phyloP scores from a whole-genome alignment of 2,329 filamentous ascomycete genomes.

The Chalaropsis thielavioides region DNA sequence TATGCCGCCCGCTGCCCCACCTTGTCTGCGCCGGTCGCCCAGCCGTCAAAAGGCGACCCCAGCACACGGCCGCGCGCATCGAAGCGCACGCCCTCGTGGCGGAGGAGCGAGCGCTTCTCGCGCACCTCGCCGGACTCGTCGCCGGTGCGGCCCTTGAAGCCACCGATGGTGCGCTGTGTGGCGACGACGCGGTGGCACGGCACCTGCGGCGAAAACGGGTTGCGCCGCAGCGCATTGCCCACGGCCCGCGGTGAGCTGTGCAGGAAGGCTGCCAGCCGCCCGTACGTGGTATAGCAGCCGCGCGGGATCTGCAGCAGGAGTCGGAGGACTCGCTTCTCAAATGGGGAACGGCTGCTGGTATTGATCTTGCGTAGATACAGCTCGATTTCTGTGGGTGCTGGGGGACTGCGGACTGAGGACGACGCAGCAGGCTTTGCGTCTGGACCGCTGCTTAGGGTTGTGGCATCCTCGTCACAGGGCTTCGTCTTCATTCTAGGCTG shows the following conservation, averaged over 20 bases:
- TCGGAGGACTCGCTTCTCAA: conserved; percentile 52
- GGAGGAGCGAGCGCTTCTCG: conserved; percentile 48
- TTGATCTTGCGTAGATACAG: conserved; percentile 33
- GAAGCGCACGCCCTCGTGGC: conserved; percentile 49
- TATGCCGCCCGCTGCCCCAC: background rate
- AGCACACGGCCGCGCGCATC: conserved; percentile 45
- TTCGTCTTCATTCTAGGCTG: background rate
- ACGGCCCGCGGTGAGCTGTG: conserved; percentile 60
- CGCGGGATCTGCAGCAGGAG: conserved; percentile 63
- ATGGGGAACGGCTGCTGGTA: conserved; percentile 33
- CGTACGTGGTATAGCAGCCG: conserved; percentile 67
- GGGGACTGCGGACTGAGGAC: background rate
- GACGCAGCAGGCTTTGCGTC: background rate
- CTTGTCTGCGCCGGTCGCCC: background rate
- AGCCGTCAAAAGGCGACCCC: conserved; percentile 38
- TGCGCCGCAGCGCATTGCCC: conserved; percentile 60
- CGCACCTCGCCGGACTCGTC: conserved; percentile 45
- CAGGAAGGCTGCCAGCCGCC: conserved; percentile 51
- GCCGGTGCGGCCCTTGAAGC: conserved; percentile 52
- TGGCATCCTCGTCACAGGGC: background rate
- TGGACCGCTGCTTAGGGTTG: background rate
- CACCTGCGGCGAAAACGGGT: conserved; percentile 70
- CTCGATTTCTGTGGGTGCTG: conserved; percentile 23
- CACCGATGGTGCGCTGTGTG: conserved; percentile 39
- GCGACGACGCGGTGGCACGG: conserved; percentile 73